Base-by-base conservation (phyloP, 2,329 filamentous ascomycete species). In the Emergomyces orientalis region DNA sequence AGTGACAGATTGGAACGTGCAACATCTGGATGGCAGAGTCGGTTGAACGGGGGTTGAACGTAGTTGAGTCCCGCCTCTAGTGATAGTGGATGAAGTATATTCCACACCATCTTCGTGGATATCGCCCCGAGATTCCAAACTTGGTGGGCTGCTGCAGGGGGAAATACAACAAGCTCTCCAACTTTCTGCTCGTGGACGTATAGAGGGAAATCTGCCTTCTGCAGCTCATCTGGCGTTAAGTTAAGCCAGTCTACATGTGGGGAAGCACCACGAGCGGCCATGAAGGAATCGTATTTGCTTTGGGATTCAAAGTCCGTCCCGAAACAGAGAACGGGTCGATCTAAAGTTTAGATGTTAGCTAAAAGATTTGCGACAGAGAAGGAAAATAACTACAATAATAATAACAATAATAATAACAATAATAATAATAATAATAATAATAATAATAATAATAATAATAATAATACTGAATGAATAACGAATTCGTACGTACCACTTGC, bases 71-170 rank as follows among this genome's bases (percentile, higher is more conserved):
- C 74, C 41, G 71, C 69, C 54, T 69, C 67, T 8, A 75, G 64
- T 14, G 73, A 75, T 7, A 73, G 68, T 17, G 71, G 65, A 66
- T 74, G 73, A 58, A 75, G 69, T 27, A 74, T 73, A 60, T 75
- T 75, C 73, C 73, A 75, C 37, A 74, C 73, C 19, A 74, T 65
- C 61, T 74, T 74, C 19, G 72, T 74, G 14, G 72, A 72, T 60
- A 74, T 65, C 2, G 68, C 65, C 41, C 70, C 70, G 22, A 72
- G 67, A 63, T 75, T 75, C 73, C 72, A 75, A 49, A 75, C 68
- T 61, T 75, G 73, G 63, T 75, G 73, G 13, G 73, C 71, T 55
- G 73, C 74, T 25, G 71, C 70, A n/a, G 73, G 70, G 51, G 73
- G 73, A 59, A 75, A 74, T 13, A 75, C 69, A 6, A 75, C 71